A percentile compares a stretch with the other conserved stretches of the same genome.
Conservation (phyloP, 495 filamentous ascomycete species). For the Oleoguttula mirabilis region DNA sequence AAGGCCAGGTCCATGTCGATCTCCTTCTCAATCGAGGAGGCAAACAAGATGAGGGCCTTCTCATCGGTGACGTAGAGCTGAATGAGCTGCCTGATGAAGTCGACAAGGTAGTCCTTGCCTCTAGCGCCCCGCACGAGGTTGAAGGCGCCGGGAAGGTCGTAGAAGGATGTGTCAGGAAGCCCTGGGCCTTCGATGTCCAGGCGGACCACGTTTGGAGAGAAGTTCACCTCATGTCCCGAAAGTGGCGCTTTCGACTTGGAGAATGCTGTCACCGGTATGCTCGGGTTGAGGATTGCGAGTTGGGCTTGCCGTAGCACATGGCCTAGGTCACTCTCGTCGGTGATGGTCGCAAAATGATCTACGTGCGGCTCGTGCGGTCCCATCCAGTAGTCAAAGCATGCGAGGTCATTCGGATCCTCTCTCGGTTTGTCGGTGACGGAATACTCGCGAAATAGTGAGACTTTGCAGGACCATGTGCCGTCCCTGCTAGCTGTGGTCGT, state of each 20-base stretch:
- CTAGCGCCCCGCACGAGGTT: slow-evolving; percentile 46
- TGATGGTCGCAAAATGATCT: slow-evolving; percentile 37
- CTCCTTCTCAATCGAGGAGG: slow-evolving; percentile 63
- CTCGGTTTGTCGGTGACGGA: no score
- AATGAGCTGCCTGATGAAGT: slow-evolving; percentile 55
- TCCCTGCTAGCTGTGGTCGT: slow-evolving; percentile 45
- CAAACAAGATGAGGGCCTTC: slow-evolving; percentile 61
- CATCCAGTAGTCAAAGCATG: no score
- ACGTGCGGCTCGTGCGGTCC: no score
- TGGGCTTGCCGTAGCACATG: slow-evolving; percentile 56
- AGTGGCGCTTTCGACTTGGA: not conserved
- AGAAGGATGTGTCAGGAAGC: slow-evolving; percentile 62
- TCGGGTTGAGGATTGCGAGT: slow-evolving; percentile 56
- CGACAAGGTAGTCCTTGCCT: slow-evolving; percentile 49
- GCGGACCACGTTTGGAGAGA: slow-evolving; percentile 65
- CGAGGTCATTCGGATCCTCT: slow-evolving; percentile 27
- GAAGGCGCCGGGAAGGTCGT: slow-evolving; percentile 72
- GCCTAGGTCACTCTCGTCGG: slow-evolving; percentile 40
- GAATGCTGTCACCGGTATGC: not conserved
- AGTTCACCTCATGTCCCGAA: slow-evolving; percentile 37
- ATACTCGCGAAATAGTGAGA: slow-evolving; percentile 51
- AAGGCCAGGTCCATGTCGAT: slow-evolving; percentile 59
- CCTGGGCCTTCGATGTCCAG: slow-evolving; percentile 59
- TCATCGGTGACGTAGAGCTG: slow-evolving; percentile 50
- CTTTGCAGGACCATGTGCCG: slow-evolving; percentile 46